phyloP scores from a whole-genome alignment of 257 asterid genomes.

The Haberlea rhodopensis region DNA sequence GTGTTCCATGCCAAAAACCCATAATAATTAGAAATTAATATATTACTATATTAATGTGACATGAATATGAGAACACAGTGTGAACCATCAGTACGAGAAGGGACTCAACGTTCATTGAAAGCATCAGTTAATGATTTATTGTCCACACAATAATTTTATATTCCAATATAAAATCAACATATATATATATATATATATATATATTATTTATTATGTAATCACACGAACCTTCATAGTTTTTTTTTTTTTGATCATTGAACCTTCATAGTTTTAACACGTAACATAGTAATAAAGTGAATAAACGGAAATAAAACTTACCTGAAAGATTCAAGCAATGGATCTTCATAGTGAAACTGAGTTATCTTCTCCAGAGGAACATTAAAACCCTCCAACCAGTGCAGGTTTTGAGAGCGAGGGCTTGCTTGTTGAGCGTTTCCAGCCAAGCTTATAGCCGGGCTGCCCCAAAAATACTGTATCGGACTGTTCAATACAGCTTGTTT shows the following conservation, averaged over 20 bases:
- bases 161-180: not conserved
- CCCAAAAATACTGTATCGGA: conserved; percentile 78
- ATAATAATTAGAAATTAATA: no score
- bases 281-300: not conserved
- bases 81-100: no score
- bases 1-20: no score
- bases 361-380: conserved; percentile 42
- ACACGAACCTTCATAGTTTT: no score
- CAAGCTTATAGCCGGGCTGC: conserved; percentile 54
- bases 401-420: conserved; percentile 22
- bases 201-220: no score
- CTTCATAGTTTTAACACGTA: no score
- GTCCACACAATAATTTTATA: not conserved
- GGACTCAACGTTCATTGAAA: no score
- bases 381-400: conserved; percentile 84
- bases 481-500: conserved; percentile 38
- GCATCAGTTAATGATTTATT: not conserved
- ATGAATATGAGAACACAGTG: no score
- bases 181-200: no score
- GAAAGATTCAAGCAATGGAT: conserved; percentile 55
- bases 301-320: conserved; percentile 35
- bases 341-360: conserved; percentile 32
- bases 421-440: conserved; percentile 39
- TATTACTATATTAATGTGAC: no score
- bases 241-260: no score